Evolutionary conservation across 805 yeast genomes (phyloP), one percentile per base, ranked within the genome.

Genomic region (Hanseniaspora nectarophila): DNA sequence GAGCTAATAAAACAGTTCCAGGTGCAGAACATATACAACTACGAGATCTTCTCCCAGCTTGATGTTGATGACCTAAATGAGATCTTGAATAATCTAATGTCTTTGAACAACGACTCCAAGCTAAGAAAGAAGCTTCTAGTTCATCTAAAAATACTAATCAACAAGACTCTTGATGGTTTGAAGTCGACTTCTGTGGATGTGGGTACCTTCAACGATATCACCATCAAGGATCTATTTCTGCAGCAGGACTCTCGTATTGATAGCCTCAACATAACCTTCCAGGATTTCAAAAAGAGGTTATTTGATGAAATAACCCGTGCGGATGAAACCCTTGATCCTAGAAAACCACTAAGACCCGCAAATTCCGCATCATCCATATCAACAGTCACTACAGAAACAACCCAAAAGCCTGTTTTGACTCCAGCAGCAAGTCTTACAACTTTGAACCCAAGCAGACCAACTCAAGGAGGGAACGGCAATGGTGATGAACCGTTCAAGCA

Each of bases 401-500:
- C 16, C 8, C 39, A 13, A 9, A 34, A 24, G 10, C 46, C 50
- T 2, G n/a, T 32, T 2, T 13, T 51, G 37, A 45, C 38, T 9
- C 43, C 48, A 21, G 53, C 53, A 7, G 28, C 35, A n/a, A 49
- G 53, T 15, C 23, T 49, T 29, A 49, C 55, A 33, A 54, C 58
- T 16, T 29, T 54, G 31, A 53, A 54, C 15, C 53, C 59, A 4
- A 15, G 35, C 15, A 43, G 39, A 43, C 39, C 50, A 47, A 28
- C 44, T 18, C 52, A 48, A 13, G 53, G 49, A 12, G 23, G 31
- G 3, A 37, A 18, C 4, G 33, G 50, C 9, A 40, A 23, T 15
- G 46, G 23, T 8, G 48, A 53, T 5, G 95, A 87, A 60, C 94
- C 95, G 0, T 71, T 87, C 57, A 85, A 85, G 59, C 92, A 85